Percentiles rank a stretch among this genome's conserved stretches.
These are phyloP conservation scores for Aspergillus bridgeri DNA, from an alignment of 495 filamentous ascomycete genomes.

Conservation along the genomic window DNA sequence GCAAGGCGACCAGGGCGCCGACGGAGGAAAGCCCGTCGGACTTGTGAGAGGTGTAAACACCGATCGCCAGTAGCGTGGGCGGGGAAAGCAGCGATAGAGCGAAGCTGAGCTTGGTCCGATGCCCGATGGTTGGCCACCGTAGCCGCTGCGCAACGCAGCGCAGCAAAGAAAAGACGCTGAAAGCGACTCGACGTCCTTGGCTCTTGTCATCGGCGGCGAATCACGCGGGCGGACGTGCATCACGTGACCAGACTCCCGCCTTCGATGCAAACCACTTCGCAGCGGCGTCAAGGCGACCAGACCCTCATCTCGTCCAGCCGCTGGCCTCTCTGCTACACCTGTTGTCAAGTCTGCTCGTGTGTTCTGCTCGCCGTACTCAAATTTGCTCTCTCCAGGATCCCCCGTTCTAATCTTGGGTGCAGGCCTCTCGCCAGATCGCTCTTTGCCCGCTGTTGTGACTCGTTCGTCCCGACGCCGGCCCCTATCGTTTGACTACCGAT, in stretches of 20 bases:
- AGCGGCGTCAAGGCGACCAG: conserved; percentile 25
- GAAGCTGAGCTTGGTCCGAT: too few relatives aligned
- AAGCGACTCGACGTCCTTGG: conserved; percentile 22
- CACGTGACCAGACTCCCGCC: conserved; percentile 42
- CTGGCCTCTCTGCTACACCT: conserved; percentile 19
- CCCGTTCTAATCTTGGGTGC: conserved; percentile 18
- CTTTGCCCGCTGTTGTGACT: conserved; percentile 30
- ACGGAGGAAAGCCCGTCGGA: too few relatives aligned
- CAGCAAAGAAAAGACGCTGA: neutral
- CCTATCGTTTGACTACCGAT: conserved; percentile 21
- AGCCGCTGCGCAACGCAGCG: too few relatives aligned
- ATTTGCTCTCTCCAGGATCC: neutral
- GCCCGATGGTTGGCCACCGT: too few relatives aligned
- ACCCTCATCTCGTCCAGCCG: conserved; percentile 17
- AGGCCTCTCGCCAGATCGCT: conserved; percentile 16
- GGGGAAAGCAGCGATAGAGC: too few relatives aligned
- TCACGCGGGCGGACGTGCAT: conserved; percentile 18
- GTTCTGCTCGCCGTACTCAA: conserved; percentile 9
- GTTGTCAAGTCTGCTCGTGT: conserved; percentile 9
- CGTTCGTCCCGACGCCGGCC: conserved; percentile 31
- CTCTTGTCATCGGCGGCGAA: conserved; percentile 27
- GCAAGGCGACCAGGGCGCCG: neutral
- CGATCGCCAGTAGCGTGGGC: too few relatives aligned
- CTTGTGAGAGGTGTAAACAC: too few relatives aligned
- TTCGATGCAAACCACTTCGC: conserved; percentile 42